Conservation (phyloP, 139 green algal species). For the Spirogloea muscicola region DNA sequence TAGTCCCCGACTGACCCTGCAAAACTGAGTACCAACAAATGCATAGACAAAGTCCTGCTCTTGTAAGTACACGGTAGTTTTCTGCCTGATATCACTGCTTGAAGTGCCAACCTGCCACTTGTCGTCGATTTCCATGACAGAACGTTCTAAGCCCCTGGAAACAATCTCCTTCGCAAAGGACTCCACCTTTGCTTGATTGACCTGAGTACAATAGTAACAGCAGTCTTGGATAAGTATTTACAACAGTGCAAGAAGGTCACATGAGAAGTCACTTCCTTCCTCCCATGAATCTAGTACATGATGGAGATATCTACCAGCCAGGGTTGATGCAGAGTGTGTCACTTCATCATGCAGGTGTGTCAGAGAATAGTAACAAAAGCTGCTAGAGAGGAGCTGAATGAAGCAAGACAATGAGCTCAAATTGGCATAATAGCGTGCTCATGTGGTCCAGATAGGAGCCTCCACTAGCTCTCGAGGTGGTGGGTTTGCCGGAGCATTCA, state of each 20-base stretch:
- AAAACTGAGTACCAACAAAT: too few species aligned
- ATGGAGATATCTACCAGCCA: too few species aligned
- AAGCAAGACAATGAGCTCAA: slow-evolving; percentile 6
- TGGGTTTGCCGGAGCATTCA: slow-evolving; percentile 38
- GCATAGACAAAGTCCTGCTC: too few species aligned
- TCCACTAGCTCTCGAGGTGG: slow-evolving; percentile 48
- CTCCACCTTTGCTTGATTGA: slow-evolving; percentile 59
- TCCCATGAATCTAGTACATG: too few species aligned
- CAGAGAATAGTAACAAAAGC: too few species aligned
- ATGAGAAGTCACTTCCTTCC: too few species aligned
- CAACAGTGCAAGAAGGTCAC: too few species aligned
- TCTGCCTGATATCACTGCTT: neutral
- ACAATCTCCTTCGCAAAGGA: slow-evolving; percentile 62
- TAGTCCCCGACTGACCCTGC: too few species aligned
- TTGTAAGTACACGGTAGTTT: too few species aligned
- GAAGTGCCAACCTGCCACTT: slow-evolving; percentile 57
- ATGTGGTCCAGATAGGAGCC: slow-evolving; percentile 66
- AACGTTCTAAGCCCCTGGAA: slow-evolving; percentile 40
- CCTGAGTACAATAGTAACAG: slow-evolving; percentile 17
- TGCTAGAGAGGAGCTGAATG: too few species aligned
- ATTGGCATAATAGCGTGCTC: slow-evolving; percentile 58
- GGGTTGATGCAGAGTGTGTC: too few species aligned
- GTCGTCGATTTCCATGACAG: slow-evolving; percentile 64
- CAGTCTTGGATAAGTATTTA: neutral
- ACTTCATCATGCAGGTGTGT: too few species aligned